Evolutionary conservation across 1,284 basidiomycete species (phyloP).

Genomic region (Fistulinella cinereoalba): DNA sequence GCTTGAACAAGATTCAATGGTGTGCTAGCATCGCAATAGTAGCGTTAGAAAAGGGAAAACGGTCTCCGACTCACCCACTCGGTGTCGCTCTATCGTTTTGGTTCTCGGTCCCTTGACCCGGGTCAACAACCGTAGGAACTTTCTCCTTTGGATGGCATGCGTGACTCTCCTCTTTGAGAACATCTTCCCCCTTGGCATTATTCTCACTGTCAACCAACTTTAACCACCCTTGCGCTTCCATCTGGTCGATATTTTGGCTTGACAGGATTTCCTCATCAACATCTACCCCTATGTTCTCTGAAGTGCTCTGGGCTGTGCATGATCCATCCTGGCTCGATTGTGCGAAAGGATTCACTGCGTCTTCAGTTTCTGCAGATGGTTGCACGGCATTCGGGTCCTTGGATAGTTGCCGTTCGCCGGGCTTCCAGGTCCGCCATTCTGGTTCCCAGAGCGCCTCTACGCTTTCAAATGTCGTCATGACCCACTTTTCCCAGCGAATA

Average conservation of each 20-base stretch:
- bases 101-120: neutral
- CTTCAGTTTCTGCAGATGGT: slow-evolving; percentile 2
- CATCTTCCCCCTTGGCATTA: slow-evolving; percentile 27
- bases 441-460: slow-evolving; percentile 73
- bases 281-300: slow-evolving; percentile 38
- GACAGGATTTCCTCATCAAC: slow-evolving; percentile 55
- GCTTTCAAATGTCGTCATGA: slow-evolving; percentile 88
- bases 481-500: slow-evolving; percentile 55
- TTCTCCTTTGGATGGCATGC: slow-evolving; percentile 27
- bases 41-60: neutral
- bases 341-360: slow-evolving; percentile 28
- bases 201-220: slow-evolving; percentile 27
- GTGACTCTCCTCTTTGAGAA: slow-evolving; percentile 30
- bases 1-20: neutral
- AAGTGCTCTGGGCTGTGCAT: slow-evolving; percentile 9
- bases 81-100: neutral
- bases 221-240: slow-evolving; percentile 41
- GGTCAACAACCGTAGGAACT: slow-evolving; percentile 11
- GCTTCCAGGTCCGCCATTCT: slow-evolving; percentile 55
- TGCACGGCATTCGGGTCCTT: slow-evolving; percentile 1
- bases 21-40: slow-evolving; percentile 3
- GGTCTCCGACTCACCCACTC: slow-evolving; percentile 1
- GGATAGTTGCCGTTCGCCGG: slow-evolving; percentile 24
- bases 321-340: slow-evolving; percentile 13
- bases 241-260: slow-evolving; percentile 47